Evolutionary conservation across 73 alveolate genomes (phyloP), one percentile per base, ranked within the genome.

Genomic region (Symbiodinium pilosum): DNA sequence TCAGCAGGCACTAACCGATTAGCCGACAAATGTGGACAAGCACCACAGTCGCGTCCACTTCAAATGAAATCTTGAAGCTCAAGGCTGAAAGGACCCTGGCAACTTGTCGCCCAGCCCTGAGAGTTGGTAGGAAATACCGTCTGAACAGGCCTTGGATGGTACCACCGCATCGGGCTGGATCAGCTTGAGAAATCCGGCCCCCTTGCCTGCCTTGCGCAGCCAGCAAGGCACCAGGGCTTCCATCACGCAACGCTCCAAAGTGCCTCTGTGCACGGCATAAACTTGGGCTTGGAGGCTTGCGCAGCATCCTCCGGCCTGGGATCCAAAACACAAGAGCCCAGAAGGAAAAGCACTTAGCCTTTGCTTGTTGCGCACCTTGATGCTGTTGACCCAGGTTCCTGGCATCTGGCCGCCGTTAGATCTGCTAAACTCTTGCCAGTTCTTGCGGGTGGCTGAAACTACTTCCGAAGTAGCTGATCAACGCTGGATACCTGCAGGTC

Each of bases 91-190:
- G n/a, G n/a, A n/a, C n/a, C n/a, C n/a, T n/a, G n/a, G n/a, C n/a
- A n/a, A n/a, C n/a, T n/a, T n/a, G n/a, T n/a, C n/a, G n/a, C n/a
- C n/a, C n/a, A n/a, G n/a, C n/a, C n/a, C n/a, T n/a, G n/a, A n/a
- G n/a, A n/a, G n/a, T n/a, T n/a, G n/a, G n/a, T n/a, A n/a, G n/a
- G n/a, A n/a, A n/a, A n/a, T n/a, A n/a, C n/a, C n/a, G n/a, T n/a
- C n/a, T n/a, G n/a, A n/a, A n/a, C n/a, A n/a, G 40, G 88, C 97
- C 97, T 91, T 41, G 30, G 97, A 91, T 43, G 97, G 97, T 43
- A 38, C 52, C 24, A 34, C 18, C 18, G 43, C 77, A 38, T 47
- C 64, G 71, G 3, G 43, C 51, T 43, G 34, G 51, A 69, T 38
- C 75, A 91, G 87, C 97, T 91, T 91, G 89, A 91, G 52, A 32